phyloP scores from a whole-genome alignment of 2,329 filamentous ascomycete species.

The Sporothrix euskadiensis region DNA sequence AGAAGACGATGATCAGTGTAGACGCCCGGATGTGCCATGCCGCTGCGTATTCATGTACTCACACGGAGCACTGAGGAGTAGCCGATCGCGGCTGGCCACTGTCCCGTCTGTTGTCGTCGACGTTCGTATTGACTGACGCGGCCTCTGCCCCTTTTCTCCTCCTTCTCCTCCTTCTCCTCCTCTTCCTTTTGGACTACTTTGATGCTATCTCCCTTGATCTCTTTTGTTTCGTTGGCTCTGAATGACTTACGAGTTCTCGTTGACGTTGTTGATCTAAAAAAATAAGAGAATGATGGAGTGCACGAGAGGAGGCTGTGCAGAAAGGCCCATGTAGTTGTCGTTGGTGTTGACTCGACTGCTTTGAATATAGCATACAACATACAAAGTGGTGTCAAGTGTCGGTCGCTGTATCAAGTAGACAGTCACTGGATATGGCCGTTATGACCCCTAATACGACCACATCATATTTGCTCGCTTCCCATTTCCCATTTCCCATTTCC shows the following conservation, averaged over 20 bases:
- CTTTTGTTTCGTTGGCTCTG: background rate
- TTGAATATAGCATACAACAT: background rate
- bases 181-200: background rate
- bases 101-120: background rate
- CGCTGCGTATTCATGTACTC: background rate
- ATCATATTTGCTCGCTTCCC: background rate
- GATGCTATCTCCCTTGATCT: background rate
- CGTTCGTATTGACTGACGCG: constrained; percentile 4
- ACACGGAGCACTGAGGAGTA: no score
- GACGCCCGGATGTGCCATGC: background rate
- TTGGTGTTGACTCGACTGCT: background rate
- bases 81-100: background rate
- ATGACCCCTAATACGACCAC: background rate
- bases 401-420: background rate
- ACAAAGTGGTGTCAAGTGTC: background rate
- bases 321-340: background rate
- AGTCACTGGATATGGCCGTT: background rate
- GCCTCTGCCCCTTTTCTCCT: background rate
- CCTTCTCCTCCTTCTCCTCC: background rate
- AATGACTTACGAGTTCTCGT: background rate
- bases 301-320: background rate
- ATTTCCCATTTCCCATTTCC: background rate
- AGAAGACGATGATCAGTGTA: background rate
- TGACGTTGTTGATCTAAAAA: background rate
- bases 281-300: background rate